phyloP scores from a whole-genome alignment of 345 rosid species.

The Cochlearia excelsa region DNA sequence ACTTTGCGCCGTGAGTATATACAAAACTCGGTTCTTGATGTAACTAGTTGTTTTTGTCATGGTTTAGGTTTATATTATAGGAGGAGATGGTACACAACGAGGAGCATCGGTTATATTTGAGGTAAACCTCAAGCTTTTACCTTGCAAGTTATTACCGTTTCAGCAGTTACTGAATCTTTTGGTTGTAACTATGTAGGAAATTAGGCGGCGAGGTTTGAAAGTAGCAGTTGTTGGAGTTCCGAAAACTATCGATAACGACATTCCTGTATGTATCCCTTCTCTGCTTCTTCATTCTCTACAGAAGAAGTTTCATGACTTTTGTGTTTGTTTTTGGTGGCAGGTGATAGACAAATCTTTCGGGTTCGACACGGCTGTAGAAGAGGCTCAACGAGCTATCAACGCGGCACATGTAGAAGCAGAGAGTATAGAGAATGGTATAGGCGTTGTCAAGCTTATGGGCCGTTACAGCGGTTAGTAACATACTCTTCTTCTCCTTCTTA shows the following conservation, averaged over 20 bases:
- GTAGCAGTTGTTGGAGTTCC: conserved; percentile 70
- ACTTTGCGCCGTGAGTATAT: too few relatives aligned
- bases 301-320: conserved; percentile 4
- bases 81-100: conserved; percentile 83
- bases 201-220: conserved; percentile 64
- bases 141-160: background rate
- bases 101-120: conserved; percentile 70
- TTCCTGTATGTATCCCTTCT: conserved; percentile 44
- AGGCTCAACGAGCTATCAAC: conserved; percentile 81
- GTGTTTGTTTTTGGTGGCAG: conserved; percentile 35
- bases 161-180: conserved; percentile 1
- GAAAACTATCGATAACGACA: conserved; percentile 75
- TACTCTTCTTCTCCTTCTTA: conserved; percentile 9
- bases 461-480: conserved; percentile 57
- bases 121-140: conserved; percentile 38
- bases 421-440: conserved; percentile 68
- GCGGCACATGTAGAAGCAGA: conserved; percentile 81
- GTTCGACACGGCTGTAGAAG: conserved; percentile 83
- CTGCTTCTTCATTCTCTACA: background rate
- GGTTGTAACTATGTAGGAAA: conserved; percentile 47
- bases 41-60: background rate
- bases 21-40: conserved; percentile 11
- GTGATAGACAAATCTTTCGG: conserved; percentile 78
- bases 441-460: conserved; percentile 80
- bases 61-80: conserved; percentile 64